phyloP scores from a whole-genome alignment of 345 rosid genomes.

The Schrenkiella parvula region DNA sequence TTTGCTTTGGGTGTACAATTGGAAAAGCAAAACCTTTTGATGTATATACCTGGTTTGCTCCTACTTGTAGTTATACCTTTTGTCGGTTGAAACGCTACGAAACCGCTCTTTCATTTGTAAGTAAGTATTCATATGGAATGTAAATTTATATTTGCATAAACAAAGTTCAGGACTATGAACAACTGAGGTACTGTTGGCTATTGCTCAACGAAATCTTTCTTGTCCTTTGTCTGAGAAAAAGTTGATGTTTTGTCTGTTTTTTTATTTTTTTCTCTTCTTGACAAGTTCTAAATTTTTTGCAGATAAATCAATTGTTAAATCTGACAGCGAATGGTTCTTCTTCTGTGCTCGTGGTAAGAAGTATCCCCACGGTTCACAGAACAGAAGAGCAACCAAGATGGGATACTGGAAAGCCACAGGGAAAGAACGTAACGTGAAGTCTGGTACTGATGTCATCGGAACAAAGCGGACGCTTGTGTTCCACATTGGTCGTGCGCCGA shows the following conservation, averaged over 20 bases:
- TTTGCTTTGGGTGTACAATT: neutral
- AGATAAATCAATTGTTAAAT: conserved; percentile 61
- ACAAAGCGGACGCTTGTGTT: conserved; percentile 91
- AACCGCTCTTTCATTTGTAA: conserved; percentile 5
- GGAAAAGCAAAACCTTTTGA: neutral
- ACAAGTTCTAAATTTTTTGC: neutral
- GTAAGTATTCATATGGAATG: conserved; percentile 3
- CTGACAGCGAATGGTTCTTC: conserved; percentile 87
- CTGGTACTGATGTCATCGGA: conserved; percentile 59
- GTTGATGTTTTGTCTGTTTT: neutral
- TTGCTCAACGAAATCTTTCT: conserved; percentile 7
- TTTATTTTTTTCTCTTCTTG: neutral
- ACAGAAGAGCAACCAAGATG: conserved; percentile 68
- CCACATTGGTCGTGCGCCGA: conserved; percentile 85
- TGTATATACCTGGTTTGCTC: neutral
- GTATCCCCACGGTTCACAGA: conserved; percentile 85
- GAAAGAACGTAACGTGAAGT: conserved; percentile 75
- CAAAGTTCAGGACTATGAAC: conserved; percentile 10
- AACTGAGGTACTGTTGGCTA: neutral
- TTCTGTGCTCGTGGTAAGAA: conserved; percentile 83
- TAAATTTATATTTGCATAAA: neutral
- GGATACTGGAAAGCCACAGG: conserved; percentile 99
- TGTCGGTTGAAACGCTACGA: conserved; percentile 7
- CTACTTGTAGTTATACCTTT: conserved; percentile 13
- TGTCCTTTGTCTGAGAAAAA: neutral